Evolutionary conservation across 2,329 filamentous ascomycete species (phyloP), one percentile per base, ranked within the genome.

Genomic region (Achaetomium macrosporum): DNA sequence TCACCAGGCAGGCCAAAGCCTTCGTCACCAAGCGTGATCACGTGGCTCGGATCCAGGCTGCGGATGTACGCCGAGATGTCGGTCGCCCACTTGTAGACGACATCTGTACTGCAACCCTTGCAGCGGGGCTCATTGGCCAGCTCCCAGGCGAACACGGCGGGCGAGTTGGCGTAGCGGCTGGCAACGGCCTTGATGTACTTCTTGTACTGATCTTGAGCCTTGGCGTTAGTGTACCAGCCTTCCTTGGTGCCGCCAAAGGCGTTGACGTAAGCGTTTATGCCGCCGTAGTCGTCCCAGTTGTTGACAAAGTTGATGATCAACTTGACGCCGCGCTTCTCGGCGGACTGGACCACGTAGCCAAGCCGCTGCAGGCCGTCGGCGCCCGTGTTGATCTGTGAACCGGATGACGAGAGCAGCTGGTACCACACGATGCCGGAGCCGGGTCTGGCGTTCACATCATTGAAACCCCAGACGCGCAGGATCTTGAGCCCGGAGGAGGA

Each of bases 231-330:
- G 65, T 82, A 85, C 73, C 79, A 85, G 10, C 68, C 66, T 25
- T 73, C 70, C 53, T 78, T 71, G 51, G 65, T 68, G 19, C 75
- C 76, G 36, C 78, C 80, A 51, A 79, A 83, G 2, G 76, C 77
- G 11, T 66, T 69, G 42, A 75, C 74, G 60, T 84, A 85, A 1
- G 78, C 77, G 11, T 73, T 71, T 68, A 85, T 84, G 44, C 83
- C 82, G 29, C 81, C 83, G 41, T 84, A 86, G 62, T 87, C 84
- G 42, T 72, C 72, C 83, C 83, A 88, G 68, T 87, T 81, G 69
- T 87, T 87, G 51, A 86, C 80, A 41, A 85, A 81, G 59, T 81
- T 78, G 63, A 84, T 77, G 56, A 87, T 83, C 5, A 86, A 69
- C 65, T 84, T 83, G 59, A 87, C 72, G 4, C 77, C 78, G 50